phyloP scores from a whole-genome alignment of 768 basidiomycete genomes.

The Kwoniella mangroviensis region DNA sequence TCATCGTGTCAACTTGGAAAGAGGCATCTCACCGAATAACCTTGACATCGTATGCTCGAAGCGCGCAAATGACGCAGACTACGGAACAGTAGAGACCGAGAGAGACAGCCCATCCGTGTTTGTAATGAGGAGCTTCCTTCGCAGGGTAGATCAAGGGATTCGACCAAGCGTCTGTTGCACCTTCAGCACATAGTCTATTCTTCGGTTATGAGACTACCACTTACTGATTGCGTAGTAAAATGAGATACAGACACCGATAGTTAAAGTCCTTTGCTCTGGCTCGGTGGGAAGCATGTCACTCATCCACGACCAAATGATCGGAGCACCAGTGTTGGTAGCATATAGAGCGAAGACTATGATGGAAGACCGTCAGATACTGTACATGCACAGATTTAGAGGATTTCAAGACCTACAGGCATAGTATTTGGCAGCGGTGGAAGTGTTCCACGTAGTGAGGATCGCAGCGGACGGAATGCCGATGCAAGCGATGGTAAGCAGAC shows the following conservation, averaged over 20 bases:
- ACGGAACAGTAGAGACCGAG: too few relatives aligned
- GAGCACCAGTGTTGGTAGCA: conserved; percentile 23
- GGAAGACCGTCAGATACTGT: too few relatives aligned
- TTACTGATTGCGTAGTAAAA: too few relatives aligned
- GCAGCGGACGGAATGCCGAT: conserved; percentile 37
- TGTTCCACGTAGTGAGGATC: conserved; percentile 50
- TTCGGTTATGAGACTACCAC: too few relatives aligned
- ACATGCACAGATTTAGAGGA: too few relatives aligned
- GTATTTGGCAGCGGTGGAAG: conserved; percentile 47
- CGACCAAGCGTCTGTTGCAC: conserved; percentile 38
- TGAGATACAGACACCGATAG: conserved; percentile 32
- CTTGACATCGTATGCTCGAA: too few relatives aligned
- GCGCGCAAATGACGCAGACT: too few relatives aligned
- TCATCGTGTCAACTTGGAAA: too few relatives aligned
- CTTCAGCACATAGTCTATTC: too few relatives aligned
- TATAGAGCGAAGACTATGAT: too few relatives aligned
- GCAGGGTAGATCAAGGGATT: conserved; percentile 50
- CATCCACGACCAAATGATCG: conserved; percentile 45
- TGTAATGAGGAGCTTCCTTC: conserved; percentile 31
- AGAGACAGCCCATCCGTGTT: too few relatives aligned
- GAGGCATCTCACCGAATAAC: too few relatives aligned
- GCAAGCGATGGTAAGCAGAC: conserved; percentile 35
- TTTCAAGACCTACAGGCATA: conserved; percentile 42
- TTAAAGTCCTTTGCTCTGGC: conserved; percentile 47
- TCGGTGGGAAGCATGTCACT: conserved; percentile 46